Evolutionary conservation across 2,329 filamentous ascomycete species (phyloP).

Genomic region (Fusarium devonianum): DNA sequence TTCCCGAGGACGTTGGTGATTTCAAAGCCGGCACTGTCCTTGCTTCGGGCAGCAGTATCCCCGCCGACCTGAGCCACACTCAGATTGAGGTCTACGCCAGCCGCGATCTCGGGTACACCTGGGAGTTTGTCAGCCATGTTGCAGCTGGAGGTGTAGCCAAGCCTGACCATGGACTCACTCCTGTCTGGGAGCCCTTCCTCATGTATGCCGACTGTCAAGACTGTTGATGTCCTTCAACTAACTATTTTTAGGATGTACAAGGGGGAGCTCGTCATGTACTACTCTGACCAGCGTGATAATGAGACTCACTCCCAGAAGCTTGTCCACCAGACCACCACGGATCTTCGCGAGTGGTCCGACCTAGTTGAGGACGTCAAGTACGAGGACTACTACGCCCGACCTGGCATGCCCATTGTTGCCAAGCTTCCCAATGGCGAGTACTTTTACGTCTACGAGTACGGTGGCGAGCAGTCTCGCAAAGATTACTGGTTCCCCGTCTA

Average conservation of each 20-base stretch:
- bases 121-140: conserved; percentile 72
- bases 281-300: conserved; percentile 73
- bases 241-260: conserved; percentile 55
- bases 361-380: conserved; percentile 67
- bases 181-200: conserved; percentile 78
- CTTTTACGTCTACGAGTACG: conserved; percentile 71
- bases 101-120: conserved; percentile 65
- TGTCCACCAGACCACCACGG: conserved; percentile 66
- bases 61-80: conserved; percentile 65
- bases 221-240: not conserved
- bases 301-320: conserved; percentile 70
- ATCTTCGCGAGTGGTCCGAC: conserved; percentile 66
- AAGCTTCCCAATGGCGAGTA: conserved; percentile 60
- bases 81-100: conserved; percentile 75
- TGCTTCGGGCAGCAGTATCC: conserved; percentile 66
- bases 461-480: conserved; percentile 50
- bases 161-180: conserved; percentile 70
- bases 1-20: conserved; percentile 63
- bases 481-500: conserved; percentile 52
- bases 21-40: conserved; percentile 70
- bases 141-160: conserved; percentile 68
- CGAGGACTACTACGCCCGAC: conserved; percentile 66
- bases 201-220: conserved; percentile 41
- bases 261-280: conserved; percentile 69
- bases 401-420: conserved; percentile 72